Percentiles rank a stretch among this genome's conserved stretches.
Evolutionary conservation across 2,329 filamentous ascomycete genomes (phyloP).

Genomic region (Grosmannia clavigera): DNA sequence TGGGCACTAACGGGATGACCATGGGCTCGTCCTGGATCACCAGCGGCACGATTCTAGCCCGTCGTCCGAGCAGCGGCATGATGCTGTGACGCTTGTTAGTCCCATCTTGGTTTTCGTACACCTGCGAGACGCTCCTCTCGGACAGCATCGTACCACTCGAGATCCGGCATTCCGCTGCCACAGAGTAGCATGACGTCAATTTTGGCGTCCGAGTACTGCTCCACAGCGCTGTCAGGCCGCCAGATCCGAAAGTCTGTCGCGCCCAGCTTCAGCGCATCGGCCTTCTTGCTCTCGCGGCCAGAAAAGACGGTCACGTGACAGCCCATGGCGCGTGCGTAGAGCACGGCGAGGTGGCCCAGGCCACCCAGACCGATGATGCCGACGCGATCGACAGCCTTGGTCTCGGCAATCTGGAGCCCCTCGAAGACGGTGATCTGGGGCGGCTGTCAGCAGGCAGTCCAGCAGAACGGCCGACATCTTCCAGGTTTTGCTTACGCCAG

Average conservation of each 20-base stretch:
- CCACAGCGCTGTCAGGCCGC: conserved; percentile 21
- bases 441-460: neutral
- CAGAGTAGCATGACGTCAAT: conserved; percentile 32
- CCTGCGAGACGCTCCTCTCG: neutral
- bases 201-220: conserved; percentile 20
- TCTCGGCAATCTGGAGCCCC: conserved; percentile 16
- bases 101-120: neutral
- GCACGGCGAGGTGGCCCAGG: conserved; percentile 49
- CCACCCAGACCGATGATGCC: conserved; percentile 37
- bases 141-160: neutral
- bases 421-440: conserved; percentile 22
- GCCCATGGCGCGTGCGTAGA: conserved; percentile 35
- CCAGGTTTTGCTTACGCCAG: neutral
- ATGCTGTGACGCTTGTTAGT: neutral
- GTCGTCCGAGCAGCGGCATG: conserved; percentile 3
- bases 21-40: conserved; percentile 4
- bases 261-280: conserved; percentile 6
- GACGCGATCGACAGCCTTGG: conserved; percentile 18
- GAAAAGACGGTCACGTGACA: conserved; percentile 10
- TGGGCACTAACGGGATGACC: neutral
- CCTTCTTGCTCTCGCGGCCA: conserved; percentile 1
- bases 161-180: neutral
- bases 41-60: conserved; percentile 3
- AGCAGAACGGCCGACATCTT: too few species aligned
- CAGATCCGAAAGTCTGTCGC: conserved; percentile 20